Conservation (phyloP, 73 alveolate genomes). For the Paramecium primaurelia region DNA sequence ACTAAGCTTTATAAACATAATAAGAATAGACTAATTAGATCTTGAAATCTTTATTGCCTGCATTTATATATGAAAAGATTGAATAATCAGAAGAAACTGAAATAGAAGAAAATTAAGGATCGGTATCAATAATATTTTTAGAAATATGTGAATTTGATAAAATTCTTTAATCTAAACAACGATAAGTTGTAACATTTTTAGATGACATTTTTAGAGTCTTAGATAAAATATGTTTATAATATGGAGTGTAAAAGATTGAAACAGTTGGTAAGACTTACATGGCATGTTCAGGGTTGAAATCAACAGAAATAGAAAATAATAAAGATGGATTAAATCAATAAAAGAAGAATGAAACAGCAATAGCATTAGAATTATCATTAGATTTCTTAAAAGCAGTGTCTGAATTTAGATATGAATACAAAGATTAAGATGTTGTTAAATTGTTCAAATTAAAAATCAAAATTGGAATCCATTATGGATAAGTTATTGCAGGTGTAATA, state of each 20-base stretch:
- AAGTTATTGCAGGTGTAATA: conserved; percentile 58
- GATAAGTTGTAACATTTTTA: conserved; percentile 67
- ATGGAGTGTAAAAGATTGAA: conserved; percentile 69
- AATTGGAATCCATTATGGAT: conserved; percentile 60
- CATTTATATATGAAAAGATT: conserved; percentile 39
- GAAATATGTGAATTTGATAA: conserved; percentile 78
- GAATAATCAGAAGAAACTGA: background rate
- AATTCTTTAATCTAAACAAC: conserved; percentile 66
- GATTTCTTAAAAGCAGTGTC: conserved; percentile 25
- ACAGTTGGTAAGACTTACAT: conserved; percentile 89
- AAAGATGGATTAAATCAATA: conserved; percentile 16
- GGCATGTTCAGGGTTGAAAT: conserved; percentile 86
- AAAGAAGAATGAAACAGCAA: conserved; percentile 6
- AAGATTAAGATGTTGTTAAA: background rate
- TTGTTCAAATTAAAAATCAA: conserved; percentile 23
- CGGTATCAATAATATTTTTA: conserved; percentile 70
- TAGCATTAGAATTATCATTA: background rate
- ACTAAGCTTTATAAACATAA: conserved; percentile 1
- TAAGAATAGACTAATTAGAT: conserved; percentile 26
- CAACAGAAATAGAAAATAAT: conserved; percentile 30
- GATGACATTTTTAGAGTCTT: conserved; percentile 79
- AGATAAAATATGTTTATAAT: conserved; percentile 72
- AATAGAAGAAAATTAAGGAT: conserved; percentile 68
- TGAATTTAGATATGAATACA: background rate
- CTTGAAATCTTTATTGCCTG: conserved; percentile 6